Conservation (phyloP, 768 basidiomycete genomes). For the Tricholoma flavovirens region DNA sequence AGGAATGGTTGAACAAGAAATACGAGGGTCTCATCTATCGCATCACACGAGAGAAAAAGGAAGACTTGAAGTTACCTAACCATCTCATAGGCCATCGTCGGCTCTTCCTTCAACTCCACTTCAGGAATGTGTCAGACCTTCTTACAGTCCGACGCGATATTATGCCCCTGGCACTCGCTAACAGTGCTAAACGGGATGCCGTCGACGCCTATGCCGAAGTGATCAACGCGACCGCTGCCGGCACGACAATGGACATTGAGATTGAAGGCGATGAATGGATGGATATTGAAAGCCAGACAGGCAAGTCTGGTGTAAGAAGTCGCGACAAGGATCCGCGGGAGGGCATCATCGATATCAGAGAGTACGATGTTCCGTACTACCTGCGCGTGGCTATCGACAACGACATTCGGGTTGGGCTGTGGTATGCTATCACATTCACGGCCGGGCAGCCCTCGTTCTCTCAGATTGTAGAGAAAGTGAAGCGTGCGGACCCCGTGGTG, state of each 20-base stretch:
- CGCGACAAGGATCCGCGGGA: conserved; percentile 83
- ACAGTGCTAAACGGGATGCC: conserved; percentile 88
- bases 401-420: conserved; percentile 94
- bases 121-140: conserved; percentile 91
- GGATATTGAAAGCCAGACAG: conserved; percentile 34
- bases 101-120: conserved; percentile 82
- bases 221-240: conserved; percentile 72
- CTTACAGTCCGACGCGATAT: conserved; percentile 83
- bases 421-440: conserved; percentile 86
- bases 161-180: conserved; percentile 83
- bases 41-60: conserved; percentile 78
- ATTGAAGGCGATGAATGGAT: conserved; percentile 57
- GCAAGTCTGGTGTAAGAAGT: conserved; percentile 22
- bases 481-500: conserved; percentile 97
- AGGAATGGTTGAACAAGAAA: conserved; percentile 93
- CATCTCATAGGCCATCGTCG: conserved; percentile 94
- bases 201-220: conserved; percentile 98
- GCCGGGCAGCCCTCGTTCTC: conserved; percentile 73
- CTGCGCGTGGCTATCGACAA: conserved; percentile 99
- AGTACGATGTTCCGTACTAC: conserved; percentile 97
- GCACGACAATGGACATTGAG: conserved; percentile 60
- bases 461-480: conserved; percentile 77
- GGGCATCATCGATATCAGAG: conserved; percentile 88
- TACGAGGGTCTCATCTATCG: conserved; percentile 85
- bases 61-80: conserved; percentile 93